phyloP scores from a whole-genome alignment of 495 filamentous ascomycete species.

The Trichoderma erinaceum region DNA sequence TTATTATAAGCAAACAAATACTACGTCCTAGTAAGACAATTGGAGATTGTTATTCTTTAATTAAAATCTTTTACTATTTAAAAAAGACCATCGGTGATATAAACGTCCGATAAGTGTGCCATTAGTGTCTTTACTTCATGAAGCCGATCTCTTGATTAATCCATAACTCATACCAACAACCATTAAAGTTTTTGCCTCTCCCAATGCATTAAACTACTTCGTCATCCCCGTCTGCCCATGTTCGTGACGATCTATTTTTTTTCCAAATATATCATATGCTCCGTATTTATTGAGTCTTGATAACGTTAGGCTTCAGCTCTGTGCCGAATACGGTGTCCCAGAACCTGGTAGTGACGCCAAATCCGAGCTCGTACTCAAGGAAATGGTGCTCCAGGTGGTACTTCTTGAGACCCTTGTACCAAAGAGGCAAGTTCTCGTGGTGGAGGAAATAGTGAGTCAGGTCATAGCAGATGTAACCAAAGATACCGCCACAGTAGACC shows the following conservation, averaged over 20 bases:
- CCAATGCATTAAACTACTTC: neutral
- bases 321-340: constrained; percentile 94
- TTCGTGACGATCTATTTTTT: neutral
- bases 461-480: constrained; percentile 95
- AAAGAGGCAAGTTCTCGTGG: constrained; percentile 82
- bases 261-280: neutral
- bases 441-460: constrained; percentile 99
- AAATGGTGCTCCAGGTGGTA: constrained; percentile 97
- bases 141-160: neutral
- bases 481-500: constrained; percentile 84
- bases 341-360: constrained; percentile 95
- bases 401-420: constrained; percentile 88
- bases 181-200: neutral
- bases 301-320: constrained; percentile 52
- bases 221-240: neutral
- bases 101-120: neutral
- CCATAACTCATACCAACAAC: neutral
- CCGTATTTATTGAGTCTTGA: constrained; percentile 51
- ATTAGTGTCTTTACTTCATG: neutral
- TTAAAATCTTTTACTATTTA: neutral
- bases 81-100: neutral
- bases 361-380: constrained; percentile 94
- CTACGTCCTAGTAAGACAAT: too few species aligned
- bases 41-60: neutral
- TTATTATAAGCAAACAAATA: too few species aligned